Conservation (phyloP, 768 basidiomycete genomes). For the Mycena pura region DNA sequence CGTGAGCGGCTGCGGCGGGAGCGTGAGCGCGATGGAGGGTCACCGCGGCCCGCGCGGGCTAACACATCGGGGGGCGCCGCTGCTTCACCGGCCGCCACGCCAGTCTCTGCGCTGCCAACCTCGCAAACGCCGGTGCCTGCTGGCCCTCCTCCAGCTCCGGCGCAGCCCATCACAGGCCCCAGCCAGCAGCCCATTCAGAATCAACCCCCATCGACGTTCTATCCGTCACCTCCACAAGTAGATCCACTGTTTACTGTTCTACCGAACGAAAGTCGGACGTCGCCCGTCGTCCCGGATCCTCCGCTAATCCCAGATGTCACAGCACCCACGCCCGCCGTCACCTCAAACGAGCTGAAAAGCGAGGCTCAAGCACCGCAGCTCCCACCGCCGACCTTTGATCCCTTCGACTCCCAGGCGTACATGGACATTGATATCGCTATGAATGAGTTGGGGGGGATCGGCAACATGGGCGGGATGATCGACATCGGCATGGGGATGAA, state of each 20-base stretch:
- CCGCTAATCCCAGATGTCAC: constrained; percentile 13
- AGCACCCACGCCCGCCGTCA: constrained; percentile 23
- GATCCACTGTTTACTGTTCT: constrained; percentile 37
- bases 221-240: constrained; percentile 69
- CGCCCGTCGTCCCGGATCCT: constrained; percentile 25
- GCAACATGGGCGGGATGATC: constrained; percentile 35
- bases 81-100: constrained; percentile 34
- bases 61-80: constrained; percentile 26
- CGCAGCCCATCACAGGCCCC: constrained; percentile 32
- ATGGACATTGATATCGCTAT: constrained; percentile 62
- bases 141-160: background rate
- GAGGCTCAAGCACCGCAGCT: constrained; percentile 22
- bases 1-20: constrained; percentile 49
- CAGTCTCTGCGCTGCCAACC: constrained; percentile 13
- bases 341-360: constrained; percentile 24
- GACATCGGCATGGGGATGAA: constrained; percentile 39
- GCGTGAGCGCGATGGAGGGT: constrained; percentile 53
- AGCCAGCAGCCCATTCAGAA: constrained; percentile 32
- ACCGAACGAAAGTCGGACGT: constrained; percentile 21
- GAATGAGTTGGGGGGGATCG: constrained; percentile 47
- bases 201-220: constrained; percentile 48
- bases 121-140: constrained; percentile 22
- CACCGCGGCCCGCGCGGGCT: constrained; percentile 42
- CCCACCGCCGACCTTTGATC: constrained; percentile 42
- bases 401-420: constrained; percentile 47